phyloP scores from a whole-genome alignment of 257 asterid genomes.

The Petunia secreta region DNA sequence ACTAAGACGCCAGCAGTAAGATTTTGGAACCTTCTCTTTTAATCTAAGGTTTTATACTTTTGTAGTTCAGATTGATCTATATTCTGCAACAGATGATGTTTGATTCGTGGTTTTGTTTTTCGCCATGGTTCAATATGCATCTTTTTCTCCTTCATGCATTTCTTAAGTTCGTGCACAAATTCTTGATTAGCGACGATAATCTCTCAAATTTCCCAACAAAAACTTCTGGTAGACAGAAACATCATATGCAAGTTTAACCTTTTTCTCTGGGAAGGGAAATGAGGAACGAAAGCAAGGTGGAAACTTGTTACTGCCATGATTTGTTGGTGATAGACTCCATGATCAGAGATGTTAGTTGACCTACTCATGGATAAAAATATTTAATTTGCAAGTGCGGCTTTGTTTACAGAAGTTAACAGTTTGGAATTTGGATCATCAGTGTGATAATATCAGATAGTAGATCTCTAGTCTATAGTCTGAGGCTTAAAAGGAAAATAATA shows the following conservation, averaged over 20 bases:
- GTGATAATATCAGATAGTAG: neutral
- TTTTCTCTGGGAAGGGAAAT: slow-evolving; percentile 1
- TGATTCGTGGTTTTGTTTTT: slow-evolving; percentile 1
- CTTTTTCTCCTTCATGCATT: no score
- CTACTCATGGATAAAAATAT: neutral
- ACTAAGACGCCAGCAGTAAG: slow-evolving; percentile 95
- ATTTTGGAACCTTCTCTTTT: slow-evolving; percentile 21
- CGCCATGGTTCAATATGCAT: neutral
- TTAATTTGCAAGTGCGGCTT: neutral
- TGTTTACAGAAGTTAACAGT: slow-evolving; percentile 14
- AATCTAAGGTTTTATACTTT: neutral
- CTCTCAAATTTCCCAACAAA: no score
- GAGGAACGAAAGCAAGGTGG: slow-evolving; percentile 8
- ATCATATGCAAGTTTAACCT: neutral
- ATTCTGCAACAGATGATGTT: neutral
- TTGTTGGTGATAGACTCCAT: slow-evolving; percentile 10
- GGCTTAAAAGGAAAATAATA: neutral
- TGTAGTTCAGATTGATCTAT: neutral
- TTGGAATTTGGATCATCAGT: slow-evolving; percentile 6
- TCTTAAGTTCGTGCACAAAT: no score
- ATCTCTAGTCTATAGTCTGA: neutral
- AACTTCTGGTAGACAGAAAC: neutral
- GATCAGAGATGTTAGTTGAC: neutral
- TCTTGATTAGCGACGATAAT: no score
- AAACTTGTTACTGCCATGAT: neutral